A percentile compares a stretch with the other conserved stretches of the same genome.
phyloP scores from a whole-genome alignment of 768 basidiomycete genomes.

The Boletellus emodensis region DNA sequence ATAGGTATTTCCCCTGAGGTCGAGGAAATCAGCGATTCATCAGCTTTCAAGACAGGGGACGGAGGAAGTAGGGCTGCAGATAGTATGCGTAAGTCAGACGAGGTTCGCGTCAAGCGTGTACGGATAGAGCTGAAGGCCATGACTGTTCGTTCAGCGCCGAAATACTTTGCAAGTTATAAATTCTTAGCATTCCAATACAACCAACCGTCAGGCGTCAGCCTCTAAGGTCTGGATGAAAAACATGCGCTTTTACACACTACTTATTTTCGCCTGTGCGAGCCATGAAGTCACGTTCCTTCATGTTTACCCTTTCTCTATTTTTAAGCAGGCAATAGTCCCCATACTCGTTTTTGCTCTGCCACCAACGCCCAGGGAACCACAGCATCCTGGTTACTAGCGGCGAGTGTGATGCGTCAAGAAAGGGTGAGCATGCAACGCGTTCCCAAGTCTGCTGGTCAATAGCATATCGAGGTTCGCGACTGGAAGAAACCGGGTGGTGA shows the following conservation, averaged over 20 bases:
- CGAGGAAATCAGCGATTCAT: slow-evolving; percentile 32
- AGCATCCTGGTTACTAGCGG: slow-evolving; percentile 67
- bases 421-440: slow-evolving; percentile 71
- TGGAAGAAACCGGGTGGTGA: slow-evolving; percentile 48
- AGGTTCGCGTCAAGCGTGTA: slow-evolving; percentile 35
- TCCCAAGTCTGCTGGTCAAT: slow-evolving; percentile 70
- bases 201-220: slow-evolving; percentile 16
- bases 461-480: slow-evolving; percentile 78
- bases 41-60: slow-evolving; percentile 44
- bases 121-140: slow-evolving; percentile 16
- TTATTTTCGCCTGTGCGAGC: slow-evolving; percentile 5
- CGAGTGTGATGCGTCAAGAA: slow-evolving; percentile 80
- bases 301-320: slow-evolving; percentile 41
- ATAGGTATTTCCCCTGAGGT: slow-evolving; percentile 54
- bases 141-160: neutral
- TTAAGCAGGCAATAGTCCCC: slow-evolving; percentile 90
- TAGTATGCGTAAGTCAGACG: slow-evolving; percentile 39
- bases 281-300: slow-evolving; percentile 23
- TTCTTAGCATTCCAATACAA: slow-evolving; percentile 19
- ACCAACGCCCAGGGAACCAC: slow-evolving; percentile 71
- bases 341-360: slow-evolving; percentile 68
- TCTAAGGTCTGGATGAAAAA: slow-evolving; percentile 7
- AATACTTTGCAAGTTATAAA: neutral
- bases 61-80: slow-evolving; percentile 36
- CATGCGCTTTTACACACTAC: slow-evolving; percentile 7